These are phyloP conservation scores for Prunus kanzakura DNA, from an alignment of 306 rosid genomes.

Conservation along the genomic window DNA sequence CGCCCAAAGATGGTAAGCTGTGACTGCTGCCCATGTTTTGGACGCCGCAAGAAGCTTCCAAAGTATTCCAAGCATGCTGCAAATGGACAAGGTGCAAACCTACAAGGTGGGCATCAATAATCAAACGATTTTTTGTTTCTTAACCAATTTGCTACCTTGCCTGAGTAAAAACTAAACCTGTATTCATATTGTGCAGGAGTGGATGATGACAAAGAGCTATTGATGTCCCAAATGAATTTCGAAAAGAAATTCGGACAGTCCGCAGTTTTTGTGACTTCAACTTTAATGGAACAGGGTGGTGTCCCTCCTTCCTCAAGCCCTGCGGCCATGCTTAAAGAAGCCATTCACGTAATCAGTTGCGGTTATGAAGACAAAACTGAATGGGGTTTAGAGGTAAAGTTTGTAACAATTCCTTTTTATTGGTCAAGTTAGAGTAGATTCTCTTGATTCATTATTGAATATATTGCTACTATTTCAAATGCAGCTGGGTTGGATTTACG, in stretches of 20 bases:
- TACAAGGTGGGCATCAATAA: constrained; percentile 16
- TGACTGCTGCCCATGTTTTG: constrained; percentile 91
- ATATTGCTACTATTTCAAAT: constrained; percentile 14
- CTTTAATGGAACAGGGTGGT: constrained; percentile 84
- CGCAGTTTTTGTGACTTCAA: constrained; percentile 88
- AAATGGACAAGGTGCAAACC: constrained; percentile 59
- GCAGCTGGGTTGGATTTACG: constrained; percentile 98
- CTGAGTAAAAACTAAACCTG: not conserved
- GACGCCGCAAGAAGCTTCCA: constrained; percentile 73
- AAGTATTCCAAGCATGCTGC: constrained; percentile 55
- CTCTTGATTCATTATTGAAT: not conserved
- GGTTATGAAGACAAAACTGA: constrained; percentile 98
- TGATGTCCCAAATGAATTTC: constrained; percentile 91
- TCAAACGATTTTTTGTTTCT: not conserved
- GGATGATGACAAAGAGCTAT: constrained; percentile 72
- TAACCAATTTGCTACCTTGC: no score
- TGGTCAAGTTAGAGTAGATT: not conserved
- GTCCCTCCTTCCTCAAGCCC: constrained; percentile 77
- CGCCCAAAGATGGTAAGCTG: constrained; percentile 96
- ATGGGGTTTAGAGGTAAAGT: constrained; percentile 89
- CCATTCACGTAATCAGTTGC: constrained; percentile 84
- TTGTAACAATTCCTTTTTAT: constrained; percentile 5
- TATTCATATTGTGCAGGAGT: constrained; percentile 36
- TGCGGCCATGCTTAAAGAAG: constrained; percentile 83
- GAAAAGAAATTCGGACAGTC: constrained; percentile 94